Evolutionary conservation across 208 protist species (phyloP).

Genomic region (Leishmania arabica): DNA sequence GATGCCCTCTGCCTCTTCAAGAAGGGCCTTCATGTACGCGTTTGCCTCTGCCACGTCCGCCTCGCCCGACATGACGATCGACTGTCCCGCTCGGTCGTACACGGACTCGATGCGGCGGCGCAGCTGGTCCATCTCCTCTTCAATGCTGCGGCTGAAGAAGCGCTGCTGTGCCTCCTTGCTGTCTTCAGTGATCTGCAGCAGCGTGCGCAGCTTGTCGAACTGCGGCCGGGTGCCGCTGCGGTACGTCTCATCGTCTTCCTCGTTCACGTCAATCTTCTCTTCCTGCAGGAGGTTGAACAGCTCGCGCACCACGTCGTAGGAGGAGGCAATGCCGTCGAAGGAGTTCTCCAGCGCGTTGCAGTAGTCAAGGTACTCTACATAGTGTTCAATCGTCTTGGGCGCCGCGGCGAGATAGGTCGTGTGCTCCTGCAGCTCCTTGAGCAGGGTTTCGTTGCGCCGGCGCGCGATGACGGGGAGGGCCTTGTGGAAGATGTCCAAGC

Average conservation of each 20-base stretch:
- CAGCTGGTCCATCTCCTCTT: slow-evolving; percentile 93
- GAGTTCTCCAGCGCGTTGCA: slow-evolving; percentile 72
- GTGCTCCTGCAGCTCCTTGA: slow-evolving; percentile 84
- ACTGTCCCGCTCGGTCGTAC: slow-evolving; percentile 83
- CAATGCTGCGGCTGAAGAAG: slow-evolving; percentile 92
- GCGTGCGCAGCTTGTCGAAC: slow-evolving; percentile 92
- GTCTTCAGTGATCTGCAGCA: slow-evolving; percentile 89
- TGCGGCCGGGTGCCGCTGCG: slow-evolving; percentile 90
- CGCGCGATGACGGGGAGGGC: slow-evolving; percentile 93
- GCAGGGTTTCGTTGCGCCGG: slow-evolving; percentile 84
- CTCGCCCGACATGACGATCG: slow-evolving; percentile 88
- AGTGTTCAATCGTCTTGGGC: slow-evolving; percentile 93
- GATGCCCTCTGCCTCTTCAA: slow-evolving; percentile 81
- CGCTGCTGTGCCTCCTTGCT: slow-evolving; percentile 89
- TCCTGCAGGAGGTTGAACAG: slow-evolving; percentile 88
- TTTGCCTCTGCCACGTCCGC: slow-evolving; percentile 83
- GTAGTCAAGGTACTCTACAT: slow-evolving; percentile 91
- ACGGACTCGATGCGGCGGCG: slow-evolving; percentile 87
- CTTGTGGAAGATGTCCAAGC: slow-evolving; percentile 86
- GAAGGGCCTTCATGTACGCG: slow-evolving; percentile 78
- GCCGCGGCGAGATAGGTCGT: slow-evolving; percentile 77
- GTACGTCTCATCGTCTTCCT: slow-evolving; percentile 92
- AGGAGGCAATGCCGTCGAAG: slow-evolving; percentile 79
- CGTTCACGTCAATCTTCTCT: slow-evolving; percentile 86
- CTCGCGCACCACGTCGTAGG: slow-evolving; percentile 93